Conservation (phyloP, 441 rosid genomes). For the Breynia disticha region DNA sequence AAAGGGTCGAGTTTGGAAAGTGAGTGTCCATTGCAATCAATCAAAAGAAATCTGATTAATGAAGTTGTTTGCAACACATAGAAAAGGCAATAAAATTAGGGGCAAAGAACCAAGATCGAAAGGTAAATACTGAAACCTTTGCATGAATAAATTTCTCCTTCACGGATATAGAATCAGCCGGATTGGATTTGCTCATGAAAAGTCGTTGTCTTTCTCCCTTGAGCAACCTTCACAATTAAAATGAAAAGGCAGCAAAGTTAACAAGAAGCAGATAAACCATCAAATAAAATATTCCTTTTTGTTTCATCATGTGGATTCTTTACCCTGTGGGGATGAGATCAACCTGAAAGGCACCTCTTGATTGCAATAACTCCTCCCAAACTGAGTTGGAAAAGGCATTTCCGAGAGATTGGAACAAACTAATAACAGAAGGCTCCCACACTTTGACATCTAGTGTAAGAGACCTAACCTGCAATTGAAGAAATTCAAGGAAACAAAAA, state of each 20-base stretch:
- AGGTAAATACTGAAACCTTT: conserved; percentile 40
- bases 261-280: conserved; percentile 13
- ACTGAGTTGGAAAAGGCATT: conserved; percentile 90
- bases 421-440: conserved; percentile 97
- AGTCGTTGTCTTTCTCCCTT: conserved; percentile 55
- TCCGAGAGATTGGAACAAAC: conserved; percentile 94
- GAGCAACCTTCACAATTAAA: conserved; percentile 37
- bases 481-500: conserved; percentile 14
- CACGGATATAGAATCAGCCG: conserved; percentile 66
- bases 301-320: conserved; percentile 14
- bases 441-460: conserved; percentile 96
- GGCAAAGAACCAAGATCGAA: conserved; percentile 7
- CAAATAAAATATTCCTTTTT: conserved; percentile 4
- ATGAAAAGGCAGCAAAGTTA: conserved; percentile 16
- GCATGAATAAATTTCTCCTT: conserved; percentile 99
- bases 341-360: conserved; percentile 69
- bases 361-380: conserved; percentile 92
- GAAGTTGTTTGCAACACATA: no score
- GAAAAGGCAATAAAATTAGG: background rate
- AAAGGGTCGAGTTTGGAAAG: no score
- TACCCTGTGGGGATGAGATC: conserved; percentile 66
- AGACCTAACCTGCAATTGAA: conserved; percentile 74
- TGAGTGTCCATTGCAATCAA: no score
- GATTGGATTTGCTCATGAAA: conserved; percentile 59
- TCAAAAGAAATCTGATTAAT: no score